Evolutionary conservation across 2,329 filamentous ascomycete species (phyloP).

Genomic region (Alternaria infectoria): DNA sequence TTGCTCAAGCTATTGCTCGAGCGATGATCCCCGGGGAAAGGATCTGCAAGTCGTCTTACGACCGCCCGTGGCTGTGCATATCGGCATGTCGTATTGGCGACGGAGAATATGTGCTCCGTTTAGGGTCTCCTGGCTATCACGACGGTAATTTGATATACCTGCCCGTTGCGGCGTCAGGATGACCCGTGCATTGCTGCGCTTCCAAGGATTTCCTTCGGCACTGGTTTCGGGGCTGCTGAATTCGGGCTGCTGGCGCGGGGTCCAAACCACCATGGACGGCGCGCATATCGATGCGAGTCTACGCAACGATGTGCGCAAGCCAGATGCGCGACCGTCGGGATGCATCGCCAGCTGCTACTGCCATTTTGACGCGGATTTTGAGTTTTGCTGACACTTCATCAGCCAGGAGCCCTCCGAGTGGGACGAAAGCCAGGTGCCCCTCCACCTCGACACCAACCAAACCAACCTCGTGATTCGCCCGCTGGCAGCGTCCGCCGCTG

Average conservation of each 20-base stretch:
- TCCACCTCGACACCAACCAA: conserved; percentile 40
- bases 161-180: conserved; percentile 5
- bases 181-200: conserved; percentile 7
- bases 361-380: conserved; percentile 7
- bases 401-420: conserved; percentile 40
- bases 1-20: neutral
- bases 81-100: neutral
- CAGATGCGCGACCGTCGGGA: conserved; percentile 1
- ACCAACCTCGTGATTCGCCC: conserved; percentile 39
- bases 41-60: conserved; percentile 24
- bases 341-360: conserved; percentile 7
- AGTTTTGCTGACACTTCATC: conserved; percentile 31
- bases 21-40: conserved; percentile 18
- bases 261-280: conserved; percentile 25
- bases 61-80: conserved; percentile 2
- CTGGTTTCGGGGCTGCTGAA: conserved; percentile 3
- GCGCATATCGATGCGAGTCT: conserved; percentile 20
- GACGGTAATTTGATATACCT: conserved; percentile 2
- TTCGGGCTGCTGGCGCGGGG: conserved; percentile 19
- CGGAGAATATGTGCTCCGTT: conserved; percentile 1
- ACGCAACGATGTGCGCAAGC: conserved; percentile 20
- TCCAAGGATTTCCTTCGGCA: conserved; percentile 11
- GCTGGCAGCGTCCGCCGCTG: conserved; percentile 30
- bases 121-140: neutral
- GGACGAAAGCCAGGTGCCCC: conserved; percentile 36